Conservation (phyloP, 192 early-diverging fungal genomes). For the Globomyces pollinis-pini region DNA sequence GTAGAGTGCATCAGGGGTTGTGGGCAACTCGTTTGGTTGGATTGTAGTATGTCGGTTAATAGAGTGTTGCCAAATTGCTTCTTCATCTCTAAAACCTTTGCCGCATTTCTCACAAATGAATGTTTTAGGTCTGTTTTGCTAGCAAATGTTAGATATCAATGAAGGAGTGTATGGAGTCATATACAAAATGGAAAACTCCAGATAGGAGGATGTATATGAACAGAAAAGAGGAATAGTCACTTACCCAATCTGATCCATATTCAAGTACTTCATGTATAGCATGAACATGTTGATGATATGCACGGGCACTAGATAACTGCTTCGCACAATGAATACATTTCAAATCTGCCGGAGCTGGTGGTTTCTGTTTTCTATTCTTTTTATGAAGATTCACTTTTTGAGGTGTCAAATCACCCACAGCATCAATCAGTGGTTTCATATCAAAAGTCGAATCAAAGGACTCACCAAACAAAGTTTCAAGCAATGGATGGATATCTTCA, state of each 20-base stretch:
- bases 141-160: too few species aligned
- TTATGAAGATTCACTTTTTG: neutral
- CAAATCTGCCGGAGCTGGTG: slow-evolving; percentile 16
- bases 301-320: slow-evolving; percentile 26
- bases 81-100: slow-evolving; percentile 26
- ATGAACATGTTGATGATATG: slow-evolving; percentile 39
- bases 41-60: slow-evolving; percentile 39
- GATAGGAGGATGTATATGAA: too few species aligned
- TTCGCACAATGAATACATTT: slow-evolving; percentile 40
- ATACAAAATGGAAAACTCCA: too few species aligned
- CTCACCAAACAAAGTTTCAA: slow-evolving; percentile 6
- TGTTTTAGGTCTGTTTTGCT: slow-evolving; percentile 15
- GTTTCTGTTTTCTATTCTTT: neutral
- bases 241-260: slow-evolving; percentile 36
- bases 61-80: slow-evolving; percentile 35
- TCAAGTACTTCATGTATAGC: slow-evolving; percentile 42
- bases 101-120: slow-evolving; percentile 26
- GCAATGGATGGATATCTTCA: neutral
- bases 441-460: slow-evolving; percentile 7
- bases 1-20: slow-evolving; percentile 15
- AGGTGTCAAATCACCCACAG: neutral
- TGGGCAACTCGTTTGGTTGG: slow-evolving; percentile 20
- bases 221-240: too few species aligned
- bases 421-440: neutral
- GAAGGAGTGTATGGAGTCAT: too few species aligned